phyloP scores from a whole-genome alignment of 371 early-diverging fungal genomes.

The Zancudomyces culisetae region DNA sequence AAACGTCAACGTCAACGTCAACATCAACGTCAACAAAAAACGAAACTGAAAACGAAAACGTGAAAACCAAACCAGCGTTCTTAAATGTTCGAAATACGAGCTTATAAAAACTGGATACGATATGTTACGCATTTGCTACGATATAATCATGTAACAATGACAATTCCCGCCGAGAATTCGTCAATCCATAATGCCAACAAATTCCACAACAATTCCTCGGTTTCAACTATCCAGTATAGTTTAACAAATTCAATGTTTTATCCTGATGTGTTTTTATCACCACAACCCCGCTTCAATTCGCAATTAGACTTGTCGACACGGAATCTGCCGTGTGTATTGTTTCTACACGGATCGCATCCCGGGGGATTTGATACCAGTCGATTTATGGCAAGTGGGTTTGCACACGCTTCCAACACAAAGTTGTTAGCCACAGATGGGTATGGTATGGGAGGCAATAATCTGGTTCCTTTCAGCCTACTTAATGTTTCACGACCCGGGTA shows the following conservation, averaged over 20 bases:
- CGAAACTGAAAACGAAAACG: no score
- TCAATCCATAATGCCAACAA: conserved; percentile 4
- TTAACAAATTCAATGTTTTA: conserved; percentile 21
- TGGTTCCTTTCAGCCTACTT: conserved; percentile 15
- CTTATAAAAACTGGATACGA: conserved; percentile 10
- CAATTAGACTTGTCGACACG: conserved; percentile 22
- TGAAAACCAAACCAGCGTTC: no score
- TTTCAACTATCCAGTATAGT: conserved; percentile 21
- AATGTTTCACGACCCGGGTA: conserved; percentile 24
- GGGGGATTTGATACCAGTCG: conserved; percentile 25
- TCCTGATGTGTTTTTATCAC: conserved; percentile 16
- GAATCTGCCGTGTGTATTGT: conserved; percentile 20
- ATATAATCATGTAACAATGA: conserved; percentile 25
- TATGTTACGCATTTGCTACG: conserved; percentile 22
- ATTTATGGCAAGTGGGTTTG: conserved; percentile 23
- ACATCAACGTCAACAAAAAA: no score
- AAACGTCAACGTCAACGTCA: no score
- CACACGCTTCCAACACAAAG: conserved; percentile 12
- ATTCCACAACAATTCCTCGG: conserved; percentile 5
- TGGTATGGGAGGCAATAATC: conserved; percentile 2
- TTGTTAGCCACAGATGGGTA: background rate
- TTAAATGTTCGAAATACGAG: background rate
- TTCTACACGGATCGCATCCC: conserved; percentile 19
- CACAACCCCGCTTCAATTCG: conserved; percentile 20
- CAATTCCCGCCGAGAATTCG: conserved; percentile 13